Evolutionary conservation across 371 early-diverging fungal genomes (phyloP).

Genomic region (Umbelopsis sp.): DNA sequence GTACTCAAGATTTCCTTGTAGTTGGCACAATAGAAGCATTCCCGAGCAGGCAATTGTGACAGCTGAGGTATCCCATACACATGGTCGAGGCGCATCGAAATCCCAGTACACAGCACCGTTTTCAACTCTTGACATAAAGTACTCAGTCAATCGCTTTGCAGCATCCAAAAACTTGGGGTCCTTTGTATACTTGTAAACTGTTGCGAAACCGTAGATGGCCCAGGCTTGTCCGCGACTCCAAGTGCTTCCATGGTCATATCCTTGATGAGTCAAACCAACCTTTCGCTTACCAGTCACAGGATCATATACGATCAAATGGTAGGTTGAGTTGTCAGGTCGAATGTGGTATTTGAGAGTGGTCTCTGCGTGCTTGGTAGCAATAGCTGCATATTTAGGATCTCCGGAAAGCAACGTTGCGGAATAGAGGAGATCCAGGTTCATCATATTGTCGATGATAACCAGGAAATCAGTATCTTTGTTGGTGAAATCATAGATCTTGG

Average conservation of each 20-base stretch:
- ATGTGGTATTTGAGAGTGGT: slow-evolving; percentile 17
- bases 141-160: slow-evolving; percentile 10
- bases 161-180: slow-evolving; percentile 15
- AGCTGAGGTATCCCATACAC: slow-evolving; percentile 17
- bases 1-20: background rate
- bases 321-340: slow-evolving; percentile 16
- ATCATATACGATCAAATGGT: slow-evolving; percentile 20
- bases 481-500: slow-evolving; percentile 1
- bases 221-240: slow-evolving; percentile 21
- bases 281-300: background rate
- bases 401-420: slow-evolving; percentile 7
- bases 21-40: slow-evolving; percentile 8
- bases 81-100: slow-evolving; percentile 19
- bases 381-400: slow-evolving; percentile 13
- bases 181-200: slow-evolving; percentile 17
- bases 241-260: slow-evolving; percentile 17
- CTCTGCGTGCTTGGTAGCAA: slow-evolving; percentile 17
- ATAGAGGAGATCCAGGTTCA: slow-evolving; percentile 18
- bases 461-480: slow-evolving; percentile 10
- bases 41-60: slow-evolving; percentile 17
- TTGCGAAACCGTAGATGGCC: slow-evolving; percentile 15
- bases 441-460: slow-evolving; percentile 19
- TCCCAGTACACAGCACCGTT: slow-evolving; percentile 16
- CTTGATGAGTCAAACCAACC: slow-evolving; percentile 2
- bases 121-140: slow-evolving; percentile 11